A percentile compares a stretch with the other conserved stretches of the same genome.
Evolutionary conservation across 495 filamentous ascomycete genomes (phyloP).

Genomic region (Jackrogersella multiformis): DNA sequence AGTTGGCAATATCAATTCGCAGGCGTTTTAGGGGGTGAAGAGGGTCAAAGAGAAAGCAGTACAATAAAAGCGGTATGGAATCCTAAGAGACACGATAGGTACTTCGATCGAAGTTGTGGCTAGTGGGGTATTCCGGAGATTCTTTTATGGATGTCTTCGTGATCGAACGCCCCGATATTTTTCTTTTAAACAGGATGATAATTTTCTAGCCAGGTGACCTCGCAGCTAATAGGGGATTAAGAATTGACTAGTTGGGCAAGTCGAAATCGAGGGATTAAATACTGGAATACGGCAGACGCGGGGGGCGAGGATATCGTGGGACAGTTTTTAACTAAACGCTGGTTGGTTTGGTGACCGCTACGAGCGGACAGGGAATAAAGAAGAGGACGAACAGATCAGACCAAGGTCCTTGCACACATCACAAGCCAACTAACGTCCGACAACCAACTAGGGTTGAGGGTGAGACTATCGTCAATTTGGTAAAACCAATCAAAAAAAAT

Average conservation of each 20-base stretch:
- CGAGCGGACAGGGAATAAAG: conserved; percentile 30
- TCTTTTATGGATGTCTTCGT: conserved; percentile 32
- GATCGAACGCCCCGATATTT: conserved; percentile 5
- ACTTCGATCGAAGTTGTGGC: conserved; percentile 6
- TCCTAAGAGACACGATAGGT: conserved; percentile 8
- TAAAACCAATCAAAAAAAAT: conserved; percentile 10
- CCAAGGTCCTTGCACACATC: conserved; percentile 35
- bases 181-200: not conserved
- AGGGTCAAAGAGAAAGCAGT: conserved; percentile 31
- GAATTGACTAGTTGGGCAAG: not conserved
- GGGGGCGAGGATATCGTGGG: conserved; percentile 34
- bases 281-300: conserved; percentile 21
- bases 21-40: conserved; percentile 11
- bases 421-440: conserved; percentile 20
- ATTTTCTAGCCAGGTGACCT: not conserved
- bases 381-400: conserved; percentile 18
- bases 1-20: conserved; percentile 24
- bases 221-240: conserved; percentile 7
- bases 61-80: conserved; percentile 24
- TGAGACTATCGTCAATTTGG: conserved; percentile 8
- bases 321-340: conserved; percentile 10
- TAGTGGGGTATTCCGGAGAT: conserved; percentile 27
- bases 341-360: conserved; percentile 35
- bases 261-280: conserved; percentile 36
- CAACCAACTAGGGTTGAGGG: conserved; percentile 1